These are phyloP conservation scores for Termitomyces titanicus DNA, from an alignment of 768 basidiomycete genomes.

Conservation along the genomic window DNA sequence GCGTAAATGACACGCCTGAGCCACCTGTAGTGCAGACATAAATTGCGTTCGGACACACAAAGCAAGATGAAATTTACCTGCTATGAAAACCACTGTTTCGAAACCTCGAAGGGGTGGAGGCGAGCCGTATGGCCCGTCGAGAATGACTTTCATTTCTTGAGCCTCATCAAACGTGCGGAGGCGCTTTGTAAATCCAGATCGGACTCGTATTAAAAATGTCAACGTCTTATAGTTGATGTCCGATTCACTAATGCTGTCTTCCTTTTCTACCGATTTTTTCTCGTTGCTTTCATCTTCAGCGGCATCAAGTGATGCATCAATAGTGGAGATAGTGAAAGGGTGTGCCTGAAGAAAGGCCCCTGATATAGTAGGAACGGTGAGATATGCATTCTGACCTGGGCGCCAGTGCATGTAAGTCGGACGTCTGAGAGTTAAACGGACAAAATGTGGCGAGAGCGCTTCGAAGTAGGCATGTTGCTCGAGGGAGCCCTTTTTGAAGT, in stretches of 20 bases:
- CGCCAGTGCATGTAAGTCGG: slow-evolving; percentile 39
- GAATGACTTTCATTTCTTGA: slow-evolving; percentile 36
- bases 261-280: background rate
- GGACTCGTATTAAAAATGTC: slow-evolving; percentile 55
- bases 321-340: slow-evolving; percentile 59
- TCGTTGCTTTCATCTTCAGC: background rate
- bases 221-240: slow-evolving; percentile 20
- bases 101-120: slow-evolving; percentile 37
- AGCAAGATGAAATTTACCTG: slow-evolving; percentile 23
- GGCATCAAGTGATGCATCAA: slow-evolving; percentile 20
- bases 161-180: slow-evolving; percentile 29
- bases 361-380: slow-evolving; percentile 46
- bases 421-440: slow-evolving; percentile 43
- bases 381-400: slow-evolving; percentile 53
- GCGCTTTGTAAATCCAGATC: slow-evolving; percentile 56
- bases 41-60: background rate
- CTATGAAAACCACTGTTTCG: slow-evolving; percentile 45
- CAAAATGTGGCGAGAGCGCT: slow-evolving; percentile 39
- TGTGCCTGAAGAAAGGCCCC: slow-evolving; percentile 47
- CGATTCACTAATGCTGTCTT: background rate
- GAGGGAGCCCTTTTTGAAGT: slow-evolving; percentile 25
- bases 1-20: slow-evolving; percentile 45
- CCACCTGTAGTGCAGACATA: slow-evolving; percentile 28
- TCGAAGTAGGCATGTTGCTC: slow-evolving; percentile 36
- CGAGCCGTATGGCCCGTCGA: slow-evolving; percentile 60